phyloP scores from a whole-genome alignment of 805 yeast genomes.

The Komagataella mondaviorum region DNA sequence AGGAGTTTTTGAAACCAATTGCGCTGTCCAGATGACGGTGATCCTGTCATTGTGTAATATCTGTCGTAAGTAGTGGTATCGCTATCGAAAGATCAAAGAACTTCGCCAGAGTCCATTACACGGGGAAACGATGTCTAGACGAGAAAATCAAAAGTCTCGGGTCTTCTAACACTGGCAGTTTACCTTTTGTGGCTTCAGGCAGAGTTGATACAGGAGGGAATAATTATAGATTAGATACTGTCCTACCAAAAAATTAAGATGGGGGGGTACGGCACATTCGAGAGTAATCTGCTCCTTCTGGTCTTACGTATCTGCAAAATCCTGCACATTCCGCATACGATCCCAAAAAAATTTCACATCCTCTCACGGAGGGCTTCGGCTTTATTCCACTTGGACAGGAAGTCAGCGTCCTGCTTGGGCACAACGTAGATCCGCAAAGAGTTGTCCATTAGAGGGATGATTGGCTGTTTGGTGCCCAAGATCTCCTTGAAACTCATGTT shows the following conservation, averaged over 20 bases:
- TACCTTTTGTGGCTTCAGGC: not conserved
- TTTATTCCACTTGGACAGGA: constrained; percentile 61
- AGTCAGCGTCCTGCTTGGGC: constrained; percentile 55
- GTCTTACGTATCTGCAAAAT: not conserved
- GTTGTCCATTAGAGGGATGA: constrained; percentile 66
- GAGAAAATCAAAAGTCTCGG: not conserved
- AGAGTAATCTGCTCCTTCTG: not conserved
- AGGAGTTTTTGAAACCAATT: not conserved
- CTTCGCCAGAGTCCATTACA: not conserved
- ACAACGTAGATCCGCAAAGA: constrained; percentile 64
- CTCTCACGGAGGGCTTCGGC: constrained; percentile 40
- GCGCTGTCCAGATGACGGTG: not conserved
- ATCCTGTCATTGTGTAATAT: not conserved
- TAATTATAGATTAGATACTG: not conserved
- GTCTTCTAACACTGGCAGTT: not conserved
- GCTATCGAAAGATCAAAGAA: not conserved
- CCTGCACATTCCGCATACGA: not conserved
- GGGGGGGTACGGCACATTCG: not conserved
- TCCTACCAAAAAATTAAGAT: not conserved
- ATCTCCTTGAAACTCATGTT: constrained; percentile 54
- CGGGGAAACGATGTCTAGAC: not conserved
- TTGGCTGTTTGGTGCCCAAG: constrained; percentile 46
- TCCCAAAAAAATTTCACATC: not conserved
- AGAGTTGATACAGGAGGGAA: not conserved
- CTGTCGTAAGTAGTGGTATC: not conserved